phyloP scores from a whole-genome alignment of 208 protist genomes.

The Trypanosoma theileri region DNA sequence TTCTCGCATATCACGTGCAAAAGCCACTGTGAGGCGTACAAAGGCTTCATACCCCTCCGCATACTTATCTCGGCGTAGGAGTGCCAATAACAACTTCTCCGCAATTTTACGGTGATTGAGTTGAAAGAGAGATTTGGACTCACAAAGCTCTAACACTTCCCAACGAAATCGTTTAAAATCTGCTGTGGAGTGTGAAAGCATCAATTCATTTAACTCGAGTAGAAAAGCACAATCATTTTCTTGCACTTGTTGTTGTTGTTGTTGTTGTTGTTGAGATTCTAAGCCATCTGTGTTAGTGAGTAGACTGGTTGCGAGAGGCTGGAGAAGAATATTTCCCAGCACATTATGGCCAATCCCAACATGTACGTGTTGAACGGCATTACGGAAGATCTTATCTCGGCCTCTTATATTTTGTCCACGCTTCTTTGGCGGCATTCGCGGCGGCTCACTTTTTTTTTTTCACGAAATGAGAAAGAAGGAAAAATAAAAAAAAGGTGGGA shows the following conservation, averaged over 20 bases:
- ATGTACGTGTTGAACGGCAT: constrained; percentile 88
- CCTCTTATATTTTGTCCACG: constrained; percentile 65
- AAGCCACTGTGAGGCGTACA: constrained; percentile 75
- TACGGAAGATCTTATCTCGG: constrained; percentile 81
- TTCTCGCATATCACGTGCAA: constrained; percentile 73
- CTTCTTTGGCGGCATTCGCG: constrained; percentile 75
- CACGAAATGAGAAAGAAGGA: neutral
- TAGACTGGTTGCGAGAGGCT: constrained; percentile 35
- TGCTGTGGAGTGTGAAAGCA: constrained; percentile 73
- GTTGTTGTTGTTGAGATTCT: neutral
- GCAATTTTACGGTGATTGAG: constrained; percentile 78
- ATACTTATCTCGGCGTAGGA: constrained; percentile 54
- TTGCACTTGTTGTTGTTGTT: no score
- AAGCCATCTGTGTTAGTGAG: neutral
- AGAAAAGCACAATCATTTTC: constrained; percentile 57
- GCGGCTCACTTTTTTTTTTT: neutral
- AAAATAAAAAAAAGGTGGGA: neutral
- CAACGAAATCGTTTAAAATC: constrained; percentile 88
- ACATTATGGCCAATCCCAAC: constrained; percentile 83
- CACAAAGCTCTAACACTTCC: constrained; percentile 72
- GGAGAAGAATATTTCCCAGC: constrained; percentile 72
- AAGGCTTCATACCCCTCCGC: constrained; percentile 84
- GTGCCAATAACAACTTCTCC: constrained; percentile 54
- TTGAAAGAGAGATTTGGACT: constrained; percentile 66
- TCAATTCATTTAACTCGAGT: constrained; percentile 79